These are phyloP conservation scores for Plasmopara viticola DNA, from an alignment of 352 stramenopile species.

Conservation along the genomic window DNA sequence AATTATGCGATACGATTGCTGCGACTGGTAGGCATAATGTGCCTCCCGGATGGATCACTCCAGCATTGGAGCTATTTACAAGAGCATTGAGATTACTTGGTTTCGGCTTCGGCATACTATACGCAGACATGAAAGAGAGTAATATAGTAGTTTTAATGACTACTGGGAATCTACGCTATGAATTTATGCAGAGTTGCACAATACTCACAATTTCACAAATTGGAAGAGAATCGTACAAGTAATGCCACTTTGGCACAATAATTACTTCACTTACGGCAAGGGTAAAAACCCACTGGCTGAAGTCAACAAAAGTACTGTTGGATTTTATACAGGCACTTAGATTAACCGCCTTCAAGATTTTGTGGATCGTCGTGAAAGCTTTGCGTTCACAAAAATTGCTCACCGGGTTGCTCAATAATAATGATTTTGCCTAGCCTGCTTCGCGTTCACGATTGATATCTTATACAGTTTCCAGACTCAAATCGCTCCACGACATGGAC, in stretches of 20 bases:
- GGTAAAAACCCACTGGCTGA: background rate
- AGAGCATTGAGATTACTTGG: background rate
- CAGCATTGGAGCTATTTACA: background rate
- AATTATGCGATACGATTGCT: background rate
- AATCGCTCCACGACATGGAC: background rate
- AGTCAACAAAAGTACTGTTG: background rate
- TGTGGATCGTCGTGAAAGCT: slow-evolving; percentile 1
- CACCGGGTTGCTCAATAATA: background rate
- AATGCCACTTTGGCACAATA: slow-evolving; percentile 11
- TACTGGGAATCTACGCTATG: slow-evolving; percentile 1
- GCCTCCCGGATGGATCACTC: background rate
- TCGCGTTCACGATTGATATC: slow-evolving; percentile 2
- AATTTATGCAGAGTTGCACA: background rate
- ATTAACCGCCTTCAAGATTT: slow-evolving; percentile 7
- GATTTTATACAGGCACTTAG: background rate
- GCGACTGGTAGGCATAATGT: background rate
- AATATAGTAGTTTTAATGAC: background rate
- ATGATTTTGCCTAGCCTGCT: background rate
- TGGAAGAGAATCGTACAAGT: background rate
- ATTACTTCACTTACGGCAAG: slow-evolving; percentile 5
- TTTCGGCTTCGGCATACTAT: background rate
- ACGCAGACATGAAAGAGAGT: background rate
- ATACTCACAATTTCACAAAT: background rate
- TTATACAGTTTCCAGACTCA: slow-evolving; percentile 1
- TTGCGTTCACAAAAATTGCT: slow-evolving; percentile 1